phyloP scores from a whole-genome alignment of 1,139 yeast genomes.

The Candida buenavistaensis region DNA sequence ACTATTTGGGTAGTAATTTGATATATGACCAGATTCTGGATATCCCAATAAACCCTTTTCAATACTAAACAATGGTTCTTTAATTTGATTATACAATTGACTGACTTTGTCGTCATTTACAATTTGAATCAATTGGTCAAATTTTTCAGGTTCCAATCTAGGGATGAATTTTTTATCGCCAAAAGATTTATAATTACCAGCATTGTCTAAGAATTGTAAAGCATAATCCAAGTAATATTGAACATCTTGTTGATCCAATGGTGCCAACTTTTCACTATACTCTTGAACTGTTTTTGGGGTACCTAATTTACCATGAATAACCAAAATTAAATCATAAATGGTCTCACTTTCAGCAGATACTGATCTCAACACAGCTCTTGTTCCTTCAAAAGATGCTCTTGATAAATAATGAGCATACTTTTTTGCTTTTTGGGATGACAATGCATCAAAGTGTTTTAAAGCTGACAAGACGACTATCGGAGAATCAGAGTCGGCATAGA shows the following conservation, averaged over 20 bases:
- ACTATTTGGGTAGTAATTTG: constrained; percentile 66
- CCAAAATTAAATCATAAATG: constrained; percentile 67
- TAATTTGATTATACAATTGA: constrained; percentile 43
- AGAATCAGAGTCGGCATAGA: constrained; percentile 43
- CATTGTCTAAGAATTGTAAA: constrained; percentile 74
- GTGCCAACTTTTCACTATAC: constrained; percentile 36
- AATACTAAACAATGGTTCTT: constrained; percentile 52
- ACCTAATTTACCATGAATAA: constrained; percentile 51
- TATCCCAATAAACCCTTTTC: constrained; percentile 66
- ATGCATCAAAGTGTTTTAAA: constrained; percentile 43
- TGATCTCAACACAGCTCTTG: constrained; percentile 75
- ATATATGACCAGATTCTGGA: constrained; percentile 73
- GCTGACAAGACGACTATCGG: constrained; percentile 45
- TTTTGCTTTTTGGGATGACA: constrained; percentile 37
- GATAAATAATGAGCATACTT: constrained; percentile 80
- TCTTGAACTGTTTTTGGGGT: constrained; percentile 43
- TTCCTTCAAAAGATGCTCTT: constrained; percentile 80
- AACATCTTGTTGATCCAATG: constrained; percentile 32
- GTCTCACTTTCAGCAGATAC: constrained; percentile 82
- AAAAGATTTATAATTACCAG: constrained; percentile 86
- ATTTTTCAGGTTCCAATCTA: constrained; percentile 45
- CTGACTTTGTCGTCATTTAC: constrained; percentile 37
- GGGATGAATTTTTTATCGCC: constrained; percentile 90
- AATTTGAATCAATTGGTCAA: constrained; percentile 47
- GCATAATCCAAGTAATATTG: constrained; percentile 69